These are phyloP conservation scores for Hymenoscyphus albidus DNA, from an alignment of 2,329 filamentous ascomycete species.

Conservation along the genomic window DNA sequence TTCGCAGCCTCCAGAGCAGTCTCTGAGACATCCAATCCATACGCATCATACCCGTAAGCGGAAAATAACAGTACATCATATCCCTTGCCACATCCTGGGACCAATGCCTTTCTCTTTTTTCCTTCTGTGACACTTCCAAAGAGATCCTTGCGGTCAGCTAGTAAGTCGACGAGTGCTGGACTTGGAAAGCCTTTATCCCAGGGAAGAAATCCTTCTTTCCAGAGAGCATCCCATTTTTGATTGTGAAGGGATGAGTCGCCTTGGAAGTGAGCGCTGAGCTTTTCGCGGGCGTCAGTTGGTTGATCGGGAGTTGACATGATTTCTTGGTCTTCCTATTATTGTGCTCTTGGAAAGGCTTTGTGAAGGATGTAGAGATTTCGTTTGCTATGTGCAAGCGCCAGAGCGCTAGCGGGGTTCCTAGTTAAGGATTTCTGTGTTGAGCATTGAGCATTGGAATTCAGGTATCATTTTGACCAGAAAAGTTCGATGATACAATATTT, in stretches of 20 bases:
- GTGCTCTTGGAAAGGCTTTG: not conserved
- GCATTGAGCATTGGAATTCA: not conserved
- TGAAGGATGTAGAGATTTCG: not conserved
- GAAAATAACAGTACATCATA: slow-evolving; percentile 76
- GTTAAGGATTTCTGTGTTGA: not conserved
- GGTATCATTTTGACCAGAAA: too few relatives aligned
- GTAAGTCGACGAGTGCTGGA: slow-evolving; percentile 50
- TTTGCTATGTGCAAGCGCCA: not conserved
- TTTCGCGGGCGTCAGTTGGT: slow-evolving; percentile 25
- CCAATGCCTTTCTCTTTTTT: slow-evolving; percentile 54
- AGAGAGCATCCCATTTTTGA: slow-evolving; percentile 46
- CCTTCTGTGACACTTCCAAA: slow-evolving; percentile 30
- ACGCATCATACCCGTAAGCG: slow-evolving; percentile 71
- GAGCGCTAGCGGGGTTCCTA: not conserved
- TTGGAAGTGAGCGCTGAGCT: slow-evolving; percentile 29
- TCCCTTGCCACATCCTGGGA: slow-evolving; percentile 78
- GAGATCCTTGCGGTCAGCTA: slow-evolving; percentile 44
- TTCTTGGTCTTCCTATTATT: not conserved
- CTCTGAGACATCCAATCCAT: slow-evolving; percentile 58
- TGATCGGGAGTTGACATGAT: slow-evolving; percentile 15
- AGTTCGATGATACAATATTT: too few relatives aligned
- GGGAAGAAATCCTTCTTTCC: slow-evolving; percentile 43
- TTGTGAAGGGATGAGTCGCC: slow-evolving; percentile 21
- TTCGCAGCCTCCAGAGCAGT: slow-evolving; percentile 44
- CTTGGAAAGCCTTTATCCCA: slow-evolving; percentile 55